Evolutionary conservation across 1,284 basidiomycete species (phyloP).

Genomic region (Ustilago trichophora): DNA sequence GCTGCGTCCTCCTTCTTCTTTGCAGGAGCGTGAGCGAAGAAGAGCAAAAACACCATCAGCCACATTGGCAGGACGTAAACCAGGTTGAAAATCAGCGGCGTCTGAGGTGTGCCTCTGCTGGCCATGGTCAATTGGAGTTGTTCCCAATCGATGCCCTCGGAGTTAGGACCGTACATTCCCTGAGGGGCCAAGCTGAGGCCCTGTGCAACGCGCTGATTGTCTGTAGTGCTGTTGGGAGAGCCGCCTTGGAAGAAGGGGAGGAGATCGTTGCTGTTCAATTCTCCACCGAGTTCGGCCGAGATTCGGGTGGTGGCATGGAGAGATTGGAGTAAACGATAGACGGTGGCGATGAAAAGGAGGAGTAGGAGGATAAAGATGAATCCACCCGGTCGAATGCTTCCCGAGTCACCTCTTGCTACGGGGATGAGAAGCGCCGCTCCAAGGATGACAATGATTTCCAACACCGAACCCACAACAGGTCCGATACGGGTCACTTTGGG

Average conservation of each 20-base stretch:
- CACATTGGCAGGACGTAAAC: constrained; percentile 55
- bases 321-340: constrained; percentile 40
- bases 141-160: constrained; percentile 46
- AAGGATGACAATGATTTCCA: constrained; percentile 44
- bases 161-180: constrained; percentile 50
- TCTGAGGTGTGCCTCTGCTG: constrained; percentile 40
- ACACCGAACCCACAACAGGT: constrained; percentile 32
- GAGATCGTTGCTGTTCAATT: constrained; percentile 19
- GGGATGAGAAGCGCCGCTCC: constrained; percentile 48
- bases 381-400: constrained; percentile 33
- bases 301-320: constrained; percentile 44
- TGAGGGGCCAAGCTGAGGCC: constrained; percentile 37
- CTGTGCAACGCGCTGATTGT: constrained; percentile 25
- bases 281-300: constrained; percentile 27
- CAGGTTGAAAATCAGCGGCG: constrained; percentile 51
- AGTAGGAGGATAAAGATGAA: constrained; percentile 49
- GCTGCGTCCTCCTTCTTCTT: constrained; percentile 12
- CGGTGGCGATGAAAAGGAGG: constrained; percentile 39
- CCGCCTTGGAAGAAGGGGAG: constrained; percentile 47
- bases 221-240: constrained; percentile 11
- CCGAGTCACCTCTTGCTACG: constrained; percentile 42
- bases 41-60: constrained; percentile 51
- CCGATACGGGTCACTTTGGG: constrained; percentile 38
- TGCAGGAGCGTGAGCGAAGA: constrained; percentile 50
- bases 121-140: constrained; percentile 50